phyloP scores from a whole-genome alignment of 2,329 filamentous ascomycete species.

The Penicillium frequentans region DNA sequence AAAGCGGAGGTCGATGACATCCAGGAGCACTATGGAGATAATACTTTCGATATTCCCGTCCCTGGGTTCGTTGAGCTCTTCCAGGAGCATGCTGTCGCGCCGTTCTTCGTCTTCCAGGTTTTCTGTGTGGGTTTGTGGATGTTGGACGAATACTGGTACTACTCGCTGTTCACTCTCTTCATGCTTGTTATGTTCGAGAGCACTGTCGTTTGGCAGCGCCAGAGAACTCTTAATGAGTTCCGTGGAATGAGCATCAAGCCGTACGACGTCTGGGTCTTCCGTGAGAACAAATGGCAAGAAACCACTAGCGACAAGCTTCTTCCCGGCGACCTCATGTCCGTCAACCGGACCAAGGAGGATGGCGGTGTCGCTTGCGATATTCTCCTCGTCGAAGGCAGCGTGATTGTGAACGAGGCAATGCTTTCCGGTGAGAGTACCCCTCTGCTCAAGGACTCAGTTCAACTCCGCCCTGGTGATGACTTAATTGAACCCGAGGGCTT shows the following conservation, averaged over 20 bases:
- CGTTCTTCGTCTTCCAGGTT: slow-evolving; percentile 98
- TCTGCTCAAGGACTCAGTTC: slow-evolving; percentile 91
- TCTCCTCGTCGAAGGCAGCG: slow-evolving; percentile 89
- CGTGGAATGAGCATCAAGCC: slow-evolving; percentile 99
- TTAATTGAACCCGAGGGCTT: slow-evolving; percentile 81
- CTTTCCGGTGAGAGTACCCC: slow-evolving; percentile 97
- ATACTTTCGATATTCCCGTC: slow-evolving; percentile 96
- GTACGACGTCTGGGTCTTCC: slow-evolving; percentile 89
- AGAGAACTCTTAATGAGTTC: slow-evolving; percentile 93
- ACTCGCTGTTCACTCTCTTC: slow-evolving; percentile 96
- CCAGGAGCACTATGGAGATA: slow-evolving; percentile 90
- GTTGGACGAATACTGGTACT: slow-evolving; percentile 99
- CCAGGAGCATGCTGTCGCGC: slow-evolving; percentile 96
- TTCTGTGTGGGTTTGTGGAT: slow-evolving; percentile 99
- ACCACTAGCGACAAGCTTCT: slow-evolving; percentile 87
- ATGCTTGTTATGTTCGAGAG: slow-evolving; percentile 98
- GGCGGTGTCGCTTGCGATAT: slow-evolving; percentile 97
- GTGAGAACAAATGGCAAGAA: slow-evolving; percentile 84
- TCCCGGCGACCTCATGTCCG: slow-evolving; percentile 90
- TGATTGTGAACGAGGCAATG: slow-evolving; percentile 99
- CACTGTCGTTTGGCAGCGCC: slow-evolving; percentile 98
- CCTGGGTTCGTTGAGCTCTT: slow-evolving; percentile 94
- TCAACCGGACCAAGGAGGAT: slow-evolving; percentile 92
- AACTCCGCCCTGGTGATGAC: slow-evolving; percentile 80
- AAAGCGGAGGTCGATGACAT: slow-evolving; percentile 75